phyloP scores from a whole-genome alignment of 352 stramenopile species.

The Globisporangium megalacanthum region DNA sequence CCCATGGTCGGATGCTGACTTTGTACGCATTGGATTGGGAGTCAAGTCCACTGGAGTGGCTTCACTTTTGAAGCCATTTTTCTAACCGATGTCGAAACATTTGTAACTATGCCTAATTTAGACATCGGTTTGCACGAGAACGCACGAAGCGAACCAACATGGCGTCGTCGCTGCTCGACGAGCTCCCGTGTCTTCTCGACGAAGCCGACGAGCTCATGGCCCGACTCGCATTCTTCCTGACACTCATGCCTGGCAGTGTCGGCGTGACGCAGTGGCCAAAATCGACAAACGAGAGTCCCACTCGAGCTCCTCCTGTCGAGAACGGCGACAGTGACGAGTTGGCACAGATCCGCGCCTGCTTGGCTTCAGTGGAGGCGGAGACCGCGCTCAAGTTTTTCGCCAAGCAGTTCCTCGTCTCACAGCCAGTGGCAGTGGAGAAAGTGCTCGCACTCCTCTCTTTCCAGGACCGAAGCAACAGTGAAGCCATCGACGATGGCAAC shows the following conservation, averaged over 20 bases:
- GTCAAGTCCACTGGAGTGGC: no score
- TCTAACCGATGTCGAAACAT: no score
- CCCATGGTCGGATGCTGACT: neutral
- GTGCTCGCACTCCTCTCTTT: conserved; percentile 17
- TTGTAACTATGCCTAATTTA: no score
- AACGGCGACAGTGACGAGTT: neutral
- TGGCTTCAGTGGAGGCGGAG: conserved; percentile 7
- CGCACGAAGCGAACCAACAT: conserved; percentile 9
- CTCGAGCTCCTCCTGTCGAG: neutral
- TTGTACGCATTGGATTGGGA: no score
- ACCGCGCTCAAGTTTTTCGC: conserved; percentile 25
- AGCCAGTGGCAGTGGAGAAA: conserved; percentile 16
- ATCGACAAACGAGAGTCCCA: neutral
- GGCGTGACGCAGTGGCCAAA: no score
- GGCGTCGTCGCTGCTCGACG: conserved; percentile 50
- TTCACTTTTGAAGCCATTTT: no score
- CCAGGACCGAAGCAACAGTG: conserved; percentile 18
- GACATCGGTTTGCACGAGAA: no score
- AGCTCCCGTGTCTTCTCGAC: conserved; percentile 53
- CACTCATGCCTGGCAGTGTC: neutral
- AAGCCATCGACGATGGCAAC: conserved; percentile 6
- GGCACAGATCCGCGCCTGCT: neutral
- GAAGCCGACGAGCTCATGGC: conserved; percentile 58
- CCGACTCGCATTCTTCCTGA: conserved; percentile 33
- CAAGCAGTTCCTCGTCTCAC: conserved; percentile 35